These are phyloP conservation scores for Rostrohypoxylon terebratum DNA, from an alignment of 495 filamentous ascomycete species.

Conservation along the genomic window DNA sequence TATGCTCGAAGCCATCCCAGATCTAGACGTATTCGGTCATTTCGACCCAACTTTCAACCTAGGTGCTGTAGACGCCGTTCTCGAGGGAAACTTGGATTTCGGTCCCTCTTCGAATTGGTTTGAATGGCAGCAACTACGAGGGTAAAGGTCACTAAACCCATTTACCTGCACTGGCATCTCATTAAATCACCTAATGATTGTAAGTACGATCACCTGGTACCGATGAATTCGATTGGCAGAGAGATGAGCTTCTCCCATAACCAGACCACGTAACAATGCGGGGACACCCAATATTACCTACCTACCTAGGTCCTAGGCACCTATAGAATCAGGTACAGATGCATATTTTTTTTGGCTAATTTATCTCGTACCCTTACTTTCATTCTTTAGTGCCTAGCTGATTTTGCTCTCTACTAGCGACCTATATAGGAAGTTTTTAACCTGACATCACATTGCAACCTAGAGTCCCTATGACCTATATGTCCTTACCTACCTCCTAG, in stretches of 20 bases:
- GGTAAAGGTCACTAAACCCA: constrained; percentile 10
- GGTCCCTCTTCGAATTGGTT: constrained; percentile 54
- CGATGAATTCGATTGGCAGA: not conserved
- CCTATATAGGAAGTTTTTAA: too few relatives aligned
- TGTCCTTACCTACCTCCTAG: too few relatives aligned
- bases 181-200: not conserved
- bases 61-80: constrained; percentile 55
- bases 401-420: too few relatives aligned
- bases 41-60: constrained; percentile 60
- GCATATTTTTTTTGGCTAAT: too few relatives aligned
- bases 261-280: not conserved
- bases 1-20: constrained; percentile 49
- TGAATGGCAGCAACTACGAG: constrained; percentile 51
- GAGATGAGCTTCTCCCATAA: not conserved
- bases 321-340: constrained; percentile 7
- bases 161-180: not conserved
- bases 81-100: constrained; percentile 57
- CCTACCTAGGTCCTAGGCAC: too few relatives aligned
- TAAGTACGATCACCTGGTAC: not conserved
- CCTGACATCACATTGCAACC: too few relatives aligned
- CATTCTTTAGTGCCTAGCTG: not conserved
- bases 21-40: constrained; percentile 58
- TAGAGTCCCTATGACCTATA: too few relatives aligned
- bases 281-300: too few relatives aligned
- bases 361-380: not conserved